phyloP scores from a whole-genome alignment of 345 rosid genomes.

The Gossypium mustelinum region DNA sequence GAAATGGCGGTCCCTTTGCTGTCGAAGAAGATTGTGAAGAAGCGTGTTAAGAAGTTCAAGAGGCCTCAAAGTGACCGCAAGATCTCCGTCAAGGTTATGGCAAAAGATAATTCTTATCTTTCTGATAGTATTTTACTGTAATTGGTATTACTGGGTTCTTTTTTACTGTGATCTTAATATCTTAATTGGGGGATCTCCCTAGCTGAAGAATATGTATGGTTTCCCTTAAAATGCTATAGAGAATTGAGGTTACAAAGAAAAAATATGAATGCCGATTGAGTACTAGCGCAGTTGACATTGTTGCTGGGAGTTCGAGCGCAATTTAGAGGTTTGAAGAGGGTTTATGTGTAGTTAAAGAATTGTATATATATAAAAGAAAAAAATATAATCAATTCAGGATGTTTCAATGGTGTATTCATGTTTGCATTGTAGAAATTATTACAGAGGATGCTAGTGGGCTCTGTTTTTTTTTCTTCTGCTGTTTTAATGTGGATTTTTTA shows the following conservation, averaged over 20 bases:
- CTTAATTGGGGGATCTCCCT: not conserved
- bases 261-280: no score
- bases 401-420: not conserved
- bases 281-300: no score
- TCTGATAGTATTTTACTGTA: not conserved
- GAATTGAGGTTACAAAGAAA: not conserved
- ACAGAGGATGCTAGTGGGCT: not conserved
- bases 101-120: not conserved
- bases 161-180: not conserved
- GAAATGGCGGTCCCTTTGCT: constrained; percentile 58
- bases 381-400: not conserved
- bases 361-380: not conserved
- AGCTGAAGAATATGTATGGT: not conserved
- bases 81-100: constrained; percentile 37
- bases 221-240: not conserved
- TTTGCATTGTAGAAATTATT: not conserved
- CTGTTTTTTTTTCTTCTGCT: not conserved
- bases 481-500: no score
- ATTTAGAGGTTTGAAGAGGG: no score
- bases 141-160: not conserved
- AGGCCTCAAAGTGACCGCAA: constrained; percentile 67
- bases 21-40: constrained; percentile 64
- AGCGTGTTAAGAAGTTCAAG: constrained; percentile 60
- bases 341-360: no score
- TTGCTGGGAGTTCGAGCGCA: no score